Conservation (phyloP, 768 basidiomycete species). For the Paxillus involutus region DNA sequence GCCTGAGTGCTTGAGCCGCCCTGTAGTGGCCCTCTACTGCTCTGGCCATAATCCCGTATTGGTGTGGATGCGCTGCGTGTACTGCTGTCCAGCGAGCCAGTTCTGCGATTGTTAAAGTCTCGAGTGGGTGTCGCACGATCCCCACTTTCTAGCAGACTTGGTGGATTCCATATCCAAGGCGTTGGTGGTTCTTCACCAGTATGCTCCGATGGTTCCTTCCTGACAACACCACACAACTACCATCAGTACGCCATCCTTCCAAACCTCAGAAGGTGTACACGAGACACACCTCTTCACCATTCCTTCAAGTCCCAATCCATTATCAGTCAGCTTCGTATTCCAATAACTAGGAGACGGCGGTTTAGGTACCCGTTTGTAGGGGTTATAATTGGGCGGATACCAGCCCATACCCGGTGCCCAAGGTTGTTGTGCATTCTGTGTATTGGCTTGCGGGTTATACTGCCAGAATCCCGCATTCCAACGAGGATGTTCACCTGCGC, state of each 20-base stretch:
- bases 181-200: conserved; percentile 46
- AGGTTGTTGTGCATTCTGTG: conserved; percentile 25
- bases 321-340: conserved; percentile 53
- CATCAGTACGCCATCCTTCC: conserved; percentile 13
- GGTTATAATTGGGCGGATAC: conserved; percentile 44
- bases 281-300: conserved; percentile 60
- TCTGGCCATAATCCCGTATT: conserved; percentile 21
- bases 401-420: conserved; percentile 35
- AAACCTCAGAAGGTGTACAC: background rate
- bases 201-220: conserved; percentile 32
- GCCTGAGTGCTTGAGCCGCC: conserved; percentile 13
- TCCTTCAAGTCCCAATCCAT: conserved; percentile 62
- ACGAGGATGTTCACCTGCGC: conserved; percentile 40
- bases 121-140: conserved; percentile 30
- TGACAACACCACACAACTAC: conserved; percentile 5
- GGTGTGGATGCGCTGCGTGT: conserved; percentile 12
- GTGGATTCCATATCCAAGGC: conserved; percentile 76
- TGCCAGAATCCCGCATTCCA: conserved; percentile 58
- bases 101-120: conserved; percentile 25
- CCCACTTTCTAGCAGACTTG: conserved; percentile 34
- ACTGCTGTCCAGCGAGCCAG: conserved; percentile 20
- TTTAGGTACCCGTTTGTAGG: conserved; percentile 63
- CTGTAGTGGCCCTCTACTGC: conserved; percentile 13
- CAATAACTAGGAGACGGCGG: conserved; percentile 68
- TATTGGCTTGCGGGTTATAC: conserved; percentile 41